Evolutionary conservation across 2,329 filamentous ascomycete genomes (phyloP).

Genomic region (Pseudogymnoascus sp.): DNA sequence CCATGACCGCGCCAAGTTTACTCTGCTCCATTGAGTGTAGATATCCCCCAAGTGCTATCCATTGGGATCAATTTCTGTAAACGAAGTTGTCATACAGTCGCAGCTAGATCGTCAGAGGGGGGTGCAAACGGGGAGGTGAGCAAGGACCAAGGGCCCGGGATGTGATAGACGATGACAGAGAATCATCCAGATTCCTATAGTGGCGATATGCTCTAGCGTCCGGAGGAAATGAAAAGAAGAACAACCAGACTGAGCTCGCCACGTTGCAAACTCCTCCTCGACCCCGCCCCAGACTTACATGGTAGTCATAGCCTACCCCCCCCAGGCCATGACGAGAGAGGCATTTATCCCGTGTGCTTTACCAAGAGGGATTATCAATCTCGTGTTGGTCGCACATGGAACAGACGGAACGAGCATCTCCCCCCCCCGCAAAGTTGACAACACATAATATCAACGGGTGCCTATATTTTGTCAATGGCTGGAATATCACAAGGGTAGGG

Average conservation of each 20-base stretch:
- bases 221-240: neutral
- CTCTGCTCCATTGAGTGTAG: neutral
- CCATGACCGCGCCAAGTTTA: neutral
- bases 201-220: constrained; percentile 3
- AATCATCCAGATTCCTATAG: constrained; percentile 3
- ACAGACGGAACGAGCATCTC: neutral
- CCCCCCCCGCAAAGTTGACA: neutral
- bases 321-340: neutral
- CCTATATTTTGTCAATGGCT: constrained; percentile 5
- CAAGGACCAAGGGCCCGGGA: neutral
- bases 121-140: neutral
- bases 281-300: constrained; percentile 1
- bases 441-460: constrained; percentile 3
- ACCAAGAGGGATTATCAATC: constrained; percentile 5
- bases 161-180: neutral
- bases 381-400: constrained; percentile 4
- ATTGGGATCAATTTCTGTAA: neutral
- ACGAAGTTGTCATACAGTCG: neutral
- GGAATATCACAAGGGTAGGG: constrained; percentile 3
- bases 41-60: neutral
- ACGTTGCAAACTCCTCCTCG: neutral
- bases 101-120: neutral
- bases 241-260: constrained; percentile 3
- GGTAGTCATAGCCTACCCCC: neutral
- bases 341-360: constrained; percentile 5